Evolutionary conservation across 495 filamentous ascomycete genomes (phyloP).

Genomic region (Neurospora sp.): DNA sequence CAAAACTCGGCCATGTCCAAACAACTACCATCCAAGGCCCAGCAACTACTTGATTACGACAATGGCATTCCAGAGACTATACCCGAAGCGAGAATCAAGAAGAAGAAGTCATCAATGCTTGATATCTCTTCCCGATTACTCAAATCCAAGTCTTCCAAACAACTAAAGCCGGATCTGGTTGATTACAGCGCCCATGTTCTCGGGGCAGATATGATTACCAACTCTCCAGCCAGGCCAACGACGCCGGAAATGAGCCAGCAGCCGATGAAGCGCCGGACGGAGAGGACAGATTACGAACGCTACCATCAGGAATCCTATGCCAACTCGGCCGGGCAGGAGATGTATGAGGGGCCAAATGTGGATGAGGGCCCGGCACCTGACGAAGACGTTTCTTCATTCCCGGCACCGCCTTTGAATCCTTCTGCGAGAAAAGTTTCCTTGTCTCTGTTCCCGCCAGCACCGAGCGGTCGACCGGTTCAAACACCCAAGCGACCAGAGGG

Average conservation of each 20-base stretch:
- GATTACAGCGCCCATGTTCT: constrained; percentile 8
- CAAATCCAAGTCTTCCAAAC: constrained; percentile 7
- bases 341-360: constrained; percentile 1
- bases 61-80: constrained; percentile 9
- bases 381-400: constrained; percentile 5
- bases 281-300: constrained; percentile 34
- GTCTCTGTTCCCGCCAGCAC: constrained; percentile 9
- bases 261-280: constrained; percentile 16
- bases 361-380: not conserved
- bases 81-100: constrained; percentile 13
- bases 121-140: constrained; percentile 32
- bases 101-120: constrained; percentile 41
- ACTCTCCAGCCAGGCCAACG: constrained; percentile 29
- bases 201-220: constrained; percentile 21
- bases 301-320: constrained; percentile 42
- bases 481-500: constrained; percentile 13
- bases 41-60: constrained; percentile 33
- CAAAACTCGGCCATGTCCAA: constrained; percentile 45
- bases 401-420: constrained; percentile 2
- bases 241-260: constrained; percentile 19
- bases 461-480: not conserved
- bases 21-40: constrained; percentile 35
- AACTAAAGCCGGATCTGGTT: constrained; percentile 9
- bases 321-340: constrained; percentile 25
- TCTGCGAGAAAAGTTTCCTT: constrained; percentile 6